phyloP scores from a whole-genome alignment of 306 rosid genomes.

The Pterocarpus santalinus region DNA sequence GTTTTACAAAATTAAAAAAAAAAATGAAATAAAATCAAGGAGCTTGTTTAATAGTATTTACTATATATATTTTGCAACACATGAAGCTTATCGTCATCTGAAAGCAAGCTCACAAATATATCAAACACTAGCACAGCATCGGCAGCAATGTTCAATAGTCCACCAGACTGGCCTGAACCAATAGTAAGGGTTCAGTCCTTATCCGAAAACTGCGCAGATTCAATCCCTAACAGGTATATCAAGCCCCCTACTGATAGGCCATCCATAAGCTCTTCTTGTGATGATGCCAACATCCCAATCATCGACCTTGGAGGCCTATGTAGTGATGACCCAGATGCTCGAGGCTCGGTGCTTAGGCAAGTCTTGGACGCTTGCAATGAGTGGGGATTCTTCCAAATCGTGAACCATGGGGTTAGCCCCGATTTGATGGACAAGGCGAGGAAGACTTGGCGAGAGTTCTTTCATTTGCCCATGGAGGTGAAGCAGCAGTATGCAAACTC shows the following conservation, averaged over 20 bases:
- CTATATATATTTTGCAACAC: not conserved
- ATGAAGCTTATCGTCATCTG: slow-evolving; percentile 14
- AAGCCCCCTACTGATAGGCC: slow-evolving; percentile 69
- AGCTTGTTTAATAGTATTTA: not conserved
- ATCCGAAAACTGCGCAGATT: slow-evolving; percentile 57
- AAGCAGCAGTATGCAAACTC: slow-evolving; percentile 77
- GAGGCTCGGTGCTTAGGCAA: slow-evolving; percentile 28
- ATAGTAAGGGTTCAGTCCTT: slow-evolving; percentile 85
- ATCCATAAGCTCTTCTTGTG: not conserved
- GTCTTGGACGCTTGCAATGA: slow-evolving; percentile 71
- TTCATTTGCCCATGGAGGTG: slow-evolving; percentile 71
- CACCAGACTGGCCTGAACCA: slow-evolving; percentile 95
- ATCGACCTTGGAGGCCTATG: slow-evolving; percentile 66
- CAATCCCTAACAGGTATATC: slow-evolving; percentile 75
- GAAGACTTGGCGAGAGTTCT: slow-evolving; percentile 71
- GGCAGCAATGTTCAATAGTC: slow-evolving; percentile 49
- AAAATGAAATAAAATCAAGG: not conserved
- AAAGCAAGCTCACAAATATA: not conserved
- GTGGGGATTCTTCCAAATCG: slow-evolving; percentile 85
- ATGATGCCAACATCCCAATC: slow-evolving; percentile 67
- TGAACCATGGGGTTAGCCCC: slow-evolving; percentile 74
- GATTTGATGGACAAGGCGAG: slow-evolving; percentile 67
- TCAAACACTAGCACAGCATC: not conserved
- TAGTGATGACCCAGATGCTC: not conserved
- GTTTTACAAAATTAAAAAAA: not conserved